Base-by-base conservation (phyloP, 768 basidiomycete species). In the Hortiboletus campestris region DNA sequence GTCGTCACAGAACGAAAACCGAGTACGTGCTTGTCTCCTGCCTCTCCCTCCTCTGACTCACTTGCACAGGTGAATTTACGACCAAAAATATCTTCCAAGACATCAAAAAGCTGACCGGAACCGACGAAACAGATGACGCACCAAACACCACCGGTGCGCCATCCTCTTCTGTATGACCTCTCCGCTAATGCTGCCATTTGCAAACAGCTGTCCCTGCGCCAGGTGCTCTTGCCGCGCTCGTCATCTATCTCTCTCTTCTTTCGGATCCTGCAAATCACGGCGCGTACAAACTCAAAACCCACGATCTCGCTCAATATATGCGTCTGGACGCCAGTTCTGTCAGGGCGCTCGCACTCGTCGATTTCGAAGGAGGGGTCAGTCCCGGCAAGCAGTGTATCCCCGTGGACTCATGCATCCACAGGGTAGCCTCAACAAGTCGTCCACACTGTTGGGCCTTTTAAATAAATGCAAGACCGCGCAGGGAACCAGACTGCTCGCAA, bases 381-480 rank as follows among this genome's bases (percentile, higher is more conserved):
- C 48, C 32, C 32, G 28, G n/a, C n/a, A 19, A 14, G 0, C 5
- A 12, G 31, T 49, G 34, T 25, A 34, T 45, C 22, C 19, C 5
- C 13, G 22, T 22, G 1, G 12, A 48, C 46, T 66, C 20, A 57
- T 35, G 16, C 22, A 3, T 42, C 29, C 40, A 29, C 54, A 86
- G 82, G 81, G 80, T 40, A 81, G 80, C 8, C 76, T 83, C 2
- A 85, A 84, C 50, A 88, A 91, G 66, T 94, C 89, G 59, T 91
- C 89, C 31, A 95, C 92, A 4, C 70, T 99, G 6, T 84, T 94
- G 51, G 94, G 94, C 1, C 75, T 97, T 9, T 74, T 99, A 54
- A 97, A 98, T 70, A 91, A 90, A 63, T 97, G 96, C 77, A 97
- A 97, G 74, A 98, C 97, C 0, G 85, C 91, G 0, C 97, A 99